Base-by-base conservation (phyloP, 805 yeast genomes). In the Martiniozyma abietophila region DNA sequence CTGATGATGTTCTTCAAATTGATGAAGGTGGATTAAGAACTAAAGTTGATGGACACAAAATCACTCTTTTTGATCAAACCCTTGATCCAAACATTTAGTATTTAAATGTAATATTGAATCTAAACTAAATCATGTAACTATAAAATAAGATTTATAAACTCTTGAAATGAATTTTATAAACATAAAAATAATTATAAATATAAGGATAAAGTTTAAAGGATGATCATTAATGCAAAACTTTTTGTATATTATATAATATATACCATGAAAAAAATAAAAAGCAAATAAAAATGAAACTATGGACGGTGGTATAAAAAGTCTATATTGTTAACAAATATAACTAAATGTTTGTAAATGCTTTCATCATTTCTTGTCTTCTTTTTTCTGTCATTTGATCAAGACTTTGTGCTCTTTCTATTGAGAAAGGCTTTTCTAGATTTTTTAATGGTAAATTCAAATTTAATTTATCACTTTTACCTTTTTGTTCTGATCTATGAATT, bases 31-130 rank as follows among this genome's bases (percentile, higher is more conserved):
- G 34, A 11, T 32, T 42, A 2, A 42, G 42, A 12, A 38, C 40
- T 21, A 45, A 39, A 28, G 35, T 45, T 12, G 39, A 44, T 28
- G 43, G 38, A 10, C 31, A 25, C 18, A 40, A 41, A 25, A 40
- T 46, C n/a, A 44, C 40, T 25, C 21, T 46, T n/a, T 44, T 40
- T 18, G 49, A 46, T 25, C 38, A 34, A 24, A 34, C 29, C 33
- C 16, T 34, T 3, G 37, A 34, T 16, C 33, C 28, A 20, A 20
- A 20, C 7, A 20, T 7, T 9, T 7, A 20, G 9, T 20, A 20
- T 20, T 20, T 20, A 20, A 20, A 20, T 20, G n/a, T n/a, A n/a
- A n/a, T n/a, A n/a, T n/a, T n/a, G n/a, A n/a, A n/a, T n/a, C n/a
- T n/a, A n/a, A n/a, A n/a, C n/a, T n/a, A n/a, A n/a, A n/a, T n/a